Conservation (phyloP, 805 yeast genomes). For the Yarrowia yakushimensis region DNA sequence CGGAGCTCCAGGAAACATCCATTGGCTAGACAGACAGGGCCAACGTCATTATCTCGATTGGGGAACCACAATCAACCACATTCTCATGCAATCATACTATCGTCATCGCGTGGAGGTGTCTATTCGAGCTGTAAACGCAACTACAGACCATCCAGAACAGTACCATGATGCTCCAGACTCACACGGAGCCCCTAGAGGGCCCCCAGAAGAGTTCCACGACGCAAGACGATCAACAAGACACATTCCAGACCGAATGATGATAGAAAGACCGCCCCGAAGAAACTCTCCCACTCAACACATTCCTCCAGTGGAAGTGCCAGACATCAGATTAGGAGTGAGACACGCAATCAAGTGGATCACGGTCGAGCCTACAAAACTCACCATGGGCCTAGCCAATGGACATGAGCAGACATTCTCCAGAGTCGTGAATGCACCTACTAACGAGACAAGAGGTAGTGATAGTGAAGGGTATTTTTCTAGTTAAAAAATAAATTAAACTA, state of each 20-base stretch:
- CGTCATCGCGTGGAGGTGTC: background rate
- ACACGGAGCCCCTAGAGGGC: background rate
- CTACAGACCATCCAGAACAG: background rate
- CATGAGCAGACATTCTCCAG: background rate
- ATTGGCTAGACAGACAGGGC: background rate
- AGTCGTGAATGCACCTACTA: background rate
- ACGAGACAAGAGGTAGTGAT: background rate
- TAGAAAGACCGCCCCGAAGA: background rate
- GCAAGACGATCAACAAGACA: background rate
- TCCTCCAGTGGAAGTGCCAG: background rate
- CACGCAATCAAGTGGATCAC: background rate
- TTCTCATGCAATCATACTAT: background rate
- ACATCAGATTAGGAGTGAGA: background rate
- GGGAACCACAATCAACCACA: background rate
- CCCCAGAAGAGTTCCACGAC: background rate
- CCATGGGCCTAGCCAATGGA: background rate
- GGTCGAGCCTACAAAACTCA: background rate
- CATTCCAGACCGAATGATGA: background rate
- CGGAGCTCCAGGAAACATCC: background rate
- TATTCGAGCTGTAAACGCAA: background rate
- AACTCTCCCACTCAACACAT: background rate
- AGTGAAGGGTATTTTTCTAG: conserved; percentile 9
- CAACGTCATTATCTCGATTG: background rate
- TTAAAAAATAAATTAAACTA: too few relatives aligned
- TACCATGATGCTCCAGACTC: background rate